These are phyloP conservation scores for Thelonectria rubi DNA, from an alignment of 2,329 filamentous ascomycete genomes.

Conservation along the genomic window DNA sequence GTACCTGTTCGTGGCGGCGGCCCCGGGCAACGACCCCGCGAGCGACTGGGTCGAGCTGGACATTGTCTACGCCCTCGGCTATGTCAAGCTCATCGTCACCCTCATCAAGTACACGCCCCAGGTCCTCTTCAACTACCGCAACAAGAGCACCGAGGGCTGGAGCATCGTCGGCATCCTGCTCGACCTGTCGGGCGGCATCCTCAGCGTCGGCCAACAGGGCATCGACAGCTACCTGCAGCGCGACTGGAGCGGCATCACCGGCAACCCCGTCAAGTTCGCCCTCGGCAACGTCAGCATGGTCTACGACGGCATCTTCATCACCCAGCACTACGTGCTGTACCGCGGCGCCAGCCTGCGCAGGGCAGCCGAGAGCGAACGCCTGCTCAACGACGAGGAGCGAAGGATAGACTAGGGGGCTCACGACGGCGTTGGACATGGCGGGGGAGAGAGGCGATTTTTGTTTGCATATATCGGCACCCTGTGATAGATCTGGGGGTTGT, in stretches of 20 bases:
- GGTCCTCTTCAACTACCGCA: slow-evolving; percentile 82
- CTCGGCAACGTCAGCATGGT: slow-evolving; percentile 85
- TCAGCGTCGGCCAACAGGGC: slow-evolving; percentile 82
- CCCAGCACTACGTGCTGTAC: slow-evolving; percentile 90
- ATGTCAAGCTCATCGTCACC: slow-evolving; percentile 89
- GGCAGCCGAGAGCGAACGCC: slow-evolving; percentile 37
- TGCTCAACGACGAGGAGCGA: slow-evolving; percentile 45
- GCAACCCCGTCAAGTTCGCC: slow-evolving; percentile 90
- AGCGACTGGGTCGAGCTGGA: slow-evolving; percentile 70
- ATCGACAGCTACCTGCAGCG: slow-evolving; percentile 86
- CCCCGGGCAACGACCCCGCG: slow-evolving; percentile 49
- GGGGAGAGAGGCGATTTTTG: not conserved
- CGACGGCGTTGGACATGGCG: not conserved
- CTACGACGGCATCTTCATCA: slow-evolving; percentile 87
- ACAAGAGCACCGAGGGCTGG: slow-evolving; percentile 88
- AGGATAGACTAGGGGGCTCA: slow-evolving; percentile 30
- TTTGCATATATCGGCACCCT: not conserved
- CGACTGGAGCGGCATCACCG: slow-evolving; percentile 90
- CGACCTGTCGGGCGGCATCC: slow-evolving; percentile 81
- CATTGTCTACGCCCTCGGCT: slow-evolving; percentile 75
- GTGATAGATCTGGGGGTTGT: slow-evolving; percentile 1
- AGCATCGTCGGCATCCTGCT: slow-evolving; percentile 85
- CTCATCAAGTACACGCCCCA: slow-evolving; percentile 94
- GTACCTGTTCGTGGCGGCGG: slow-evolving; percentile 56
- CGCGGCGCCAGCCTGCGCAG: slow-evolving; percentile 27